Evolutionary conservation across 306 rosid species (phyloP).

Genomic region (Betula pendula): DNA sequence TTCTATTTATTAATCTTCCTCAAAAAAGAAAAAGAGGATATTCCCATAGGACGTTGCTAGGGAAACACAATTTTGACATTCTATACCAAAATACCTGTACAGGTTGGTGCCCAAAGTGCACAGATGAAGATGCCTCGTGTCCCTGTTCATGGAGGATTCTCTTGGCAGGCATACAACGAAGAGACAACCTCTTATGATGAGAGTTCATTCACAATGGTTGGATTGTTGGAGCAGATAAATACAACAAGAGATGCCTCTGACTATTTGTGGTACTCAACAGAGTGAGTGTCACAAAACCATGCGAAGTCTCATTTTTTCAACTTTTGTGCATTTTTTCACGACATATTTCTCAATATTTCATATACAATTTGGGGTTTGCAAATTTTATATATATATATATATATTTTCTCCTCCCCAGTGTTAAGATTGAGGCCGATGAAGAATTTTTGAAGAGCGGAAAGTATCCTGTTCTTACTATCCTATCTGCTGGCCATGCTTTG

Average conservation of each 20-base stretch:
- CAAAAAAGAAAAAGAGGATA: not conserved
- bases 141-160: slow-evolving; percentile 83
- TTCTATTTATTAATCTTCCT: not conserved
- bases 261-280: slow-evolving; percentile 96
- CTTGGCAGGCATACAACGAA: slow-evolving; percentile 84
- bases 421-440: slow-evolving; percentile 68
- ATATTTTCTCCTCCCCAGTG: slow-evolving; percentile 47
- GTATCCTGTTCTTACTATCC: slow-evolving; percentile 66
- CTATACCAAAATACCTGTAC: slow-evolving; percentile 22
- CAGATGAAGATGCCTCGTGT: slow-evolving; percentile 85
- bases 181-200: slow-evolving; percentile 70
- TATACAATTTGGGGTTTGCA: slow-evolving; percentile 6
- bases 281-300: slow-evolving; percentile 59
- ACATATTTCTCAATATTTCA: slow-evolving; percentile 14
- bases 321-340: not conserved
- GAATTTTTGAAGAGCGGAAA: slow-evolving; percentile 69
- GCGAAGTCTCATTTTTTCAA: not conserved
- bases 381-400: slow-evolving; percentile 16
- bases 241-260: slow-evolving; percentile 90
- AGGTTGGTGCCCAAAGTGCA: slow-evolving; percentile 86
- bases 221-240: slow-evolving; percentile 91
- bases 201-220: slow-evolving; percentile 64
- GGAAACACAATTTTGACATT: not conserved
- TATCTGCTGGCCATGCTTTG: slow-evolving; percentile 96
- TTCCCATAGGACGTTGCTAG: not conserved